Conservation (phyloP, 176 grass and related monocot species). For the Otatea glauca region DNA sequence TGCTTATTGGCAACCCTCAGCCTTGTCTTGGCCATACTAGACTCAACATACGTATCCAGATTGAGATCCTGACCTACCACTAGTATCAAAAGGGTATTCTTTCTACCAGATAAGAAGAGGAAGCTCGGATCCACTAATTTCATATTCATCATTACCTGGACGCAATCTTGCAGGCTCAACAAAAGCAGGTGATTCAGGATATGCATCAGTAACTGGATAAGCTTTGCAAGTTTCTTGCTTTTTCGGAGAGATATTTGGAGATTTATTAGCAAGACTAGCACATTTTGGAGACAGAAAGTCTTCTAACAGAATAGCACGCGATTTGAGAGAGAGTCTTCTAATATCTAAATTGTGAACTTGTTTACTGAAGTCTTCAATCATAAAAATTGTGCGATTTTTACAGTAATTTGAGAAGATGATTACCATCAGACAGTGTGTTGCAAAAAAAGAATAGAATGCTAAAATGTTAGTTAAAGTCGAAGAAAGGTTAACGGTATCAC, state of each 20-base stretch:
- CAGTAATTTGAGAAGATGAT: not conserved
- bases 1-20: not conserved
- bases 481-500: not conserved
- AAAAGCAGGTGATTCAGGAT: constrained; percentile 42
- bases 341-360: not conserved
- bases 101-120: constrained; percentile 45
- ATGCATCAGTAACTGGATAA: constrained; percentile 45
- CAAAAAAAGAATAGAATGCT: constrained; percentile 5
- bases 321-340: not conserved
- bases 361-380: too few relatives aligned
- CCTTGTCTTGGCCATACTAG: constrained; percentile 11
- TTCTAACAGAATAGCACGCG: not conserved
- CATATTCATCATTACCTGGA: constrained; percentile 10
- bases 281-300: not conserved
- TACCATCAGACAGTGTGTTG: not conserved
- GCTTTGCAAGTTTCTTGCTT: constrained; percentile 35
- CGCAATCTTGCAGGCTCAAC: constrained; percentile 37
- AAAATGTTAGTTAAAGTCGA: not conserved
- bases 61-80: constrained; percentile 37
- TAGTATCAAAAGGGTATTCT: constrained; percentile 28
- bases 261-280: not conserved
- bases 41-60: not conserved
- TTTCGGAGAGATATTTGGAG: constrained; percentile 11
- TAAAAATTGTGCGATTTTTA: not conserved
- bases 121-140: constrained; percentile 35